Base-by-base conservation (phyloP, 371 early-diverging fungal species). In the Mucor plumbeus region DNA sequence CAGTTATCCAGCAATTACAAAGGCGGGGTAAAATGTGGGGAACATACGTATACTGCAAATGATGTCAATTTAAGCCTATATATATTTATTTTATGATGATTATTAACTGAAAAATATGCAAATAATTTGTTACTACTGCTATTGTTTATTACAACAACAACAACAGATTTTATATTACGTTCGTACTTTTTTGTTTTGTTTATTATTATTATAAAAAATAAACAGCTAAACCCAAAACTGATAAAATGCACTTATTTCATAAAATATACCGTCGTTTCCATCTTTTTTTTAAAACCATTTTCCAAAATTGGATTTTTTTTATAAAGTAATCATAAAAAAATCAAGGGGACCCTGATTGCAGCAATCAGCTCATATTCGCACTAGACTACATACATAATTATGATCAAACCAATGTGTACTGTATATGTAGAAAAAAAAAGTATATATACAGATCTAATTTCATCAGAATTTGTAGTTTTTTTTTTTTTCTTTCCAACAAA, bases 281-380 rank as follows among this genome's bases (percentile, higher is more conserved):
- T 43, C n/a, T 43, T 7, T 5, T 15, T 43, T 43, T n/a, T n/a
- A n/a, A n/a, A 43, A 43, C n/a, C 15, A n/a, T 43, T 43, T 43
- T n/a, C 43, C 43, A n/a, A 15, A 43, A 43, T 43, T 14, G 43
- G 43, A n/a, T 15, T 3, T 43, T 3, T 43, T n/a, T 43, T 43
- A 26, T 26, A 26, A 26, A 19, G 21, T 21, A 48, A 48, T 21
- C 48, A 48, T 48, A 9, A 19, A 21, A 48, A 48, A 48, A 48
- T 48, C 48, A 48, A 48, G 48, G 48, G 48, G 48, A 48, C 21
- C 48, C 48, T 48, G 48, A 48, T 48, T 17, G 48, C 9, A 19
- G 48, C 21, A 26, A 26, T 19, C 48, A 21, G 17, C 48, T 48
- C n/a, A 15, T 43, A 14, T 48, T 38, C 8, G 19, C 21, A 21